A percentile compares a stretch with the other conserved stretches of the same genome.
Evolutionary conservation across 352 stramenopile species (phyloP).

Genomic region (Pythium guiyangense): DNA sequence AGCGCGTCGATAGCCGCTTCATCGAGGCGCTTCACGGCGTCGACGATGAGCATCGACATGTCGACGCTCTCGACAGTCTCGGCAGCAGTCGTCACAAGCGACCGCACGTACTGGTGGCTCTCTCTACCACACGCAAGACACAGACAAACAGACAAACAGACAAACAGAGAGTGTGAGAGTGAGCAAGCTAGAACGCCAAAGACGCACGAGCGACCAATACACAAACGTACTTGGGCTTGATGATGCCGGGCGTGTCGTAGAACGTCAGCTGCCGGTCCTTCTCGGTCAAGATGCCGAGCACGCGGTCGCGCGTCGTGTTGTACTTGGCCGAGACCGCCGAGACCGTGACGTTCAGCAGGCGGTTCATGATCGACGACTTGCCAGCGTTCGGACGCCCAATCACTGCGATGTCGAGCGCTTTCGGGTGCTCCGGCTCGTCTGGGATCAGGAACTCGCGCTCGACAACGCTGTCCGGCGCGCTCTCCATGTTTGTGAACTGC

Average conservation of each 20-base stretch:
- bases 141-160: neutral
- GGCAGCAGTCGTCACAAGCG: slow-evolving; percentile 67
- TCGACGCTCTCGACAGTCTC: slow-evolving; percentile 83
- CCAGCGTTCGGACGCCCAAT: slow-evolving; percentile 85
- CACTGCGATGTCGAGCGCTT: slow-evolving; percentile 71
- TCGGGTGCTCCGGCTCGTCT: slow-evolving; percentile 60
- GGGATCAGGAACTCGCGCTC: slow-evolving; percentile 71
- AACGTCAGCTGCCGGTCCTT: slow-evolving; percentile 75
- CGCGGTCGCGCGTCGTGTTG: slow-evolving; percentile 79
- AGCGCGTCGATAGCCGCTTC: slow-evolving; percentile 71
- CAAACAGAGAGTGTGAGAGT: neutral
- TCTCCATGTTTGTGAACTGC: slow-evolving; percentile 63
- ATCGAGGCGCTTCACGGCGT: slow-evolving; percentile 81
- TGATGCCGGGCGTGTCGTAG: slow-evolving; percentile 83
- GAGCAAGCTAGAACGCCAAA: neutral
- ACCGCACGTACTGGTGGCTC: slow-evolving; percentile 74
- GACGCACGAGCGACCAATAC: neutral
- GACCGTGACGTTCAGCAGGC: slow-evolving; percentile 70
- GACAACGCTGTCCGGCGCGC: slow-evolving; percentile 55
- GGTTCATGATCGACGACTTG: slow-evolving; percentile 87
- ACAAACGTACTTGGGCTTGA: slow-evolving; percentile 70
- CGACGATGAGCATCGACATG: slow-evolving; percentile 81
- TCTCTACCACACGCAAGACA: slow-evolving; percentile 26
- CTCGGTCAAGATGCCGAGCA: slow-evolving; percentile 76
- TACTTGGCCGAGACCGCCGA: slow-evolving; percentile 87